phyloP scores from a whole-genome alignment of 768 basidiomycete species.

The Mycena filopes region DNA sequence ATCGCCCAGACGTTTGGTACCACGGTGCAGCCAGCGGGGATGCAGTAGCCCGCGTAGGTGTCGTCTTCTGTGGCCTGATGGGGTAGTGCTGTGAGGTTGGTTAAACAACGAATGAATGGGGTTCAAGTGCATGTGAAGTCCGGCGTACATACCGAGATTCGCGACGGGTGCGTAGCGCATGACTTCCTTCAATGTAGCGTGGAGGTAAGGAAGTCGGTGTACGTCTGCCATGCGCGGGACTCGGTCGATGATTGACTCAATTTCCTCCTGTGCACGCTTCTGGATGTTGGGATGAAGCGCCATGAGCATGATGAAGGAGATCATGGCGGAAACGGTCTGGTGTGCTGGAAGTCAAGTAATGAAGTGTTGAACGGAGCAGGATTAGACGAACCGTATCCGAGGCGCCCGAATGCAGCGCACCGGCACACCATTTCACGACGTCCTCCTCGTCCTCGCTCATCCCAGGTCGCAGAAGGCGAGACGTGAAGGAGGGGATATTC shows the following conservation, averaged over 20 bases:
- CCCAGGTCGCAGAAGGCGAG: slow-evolving; percentile 46
- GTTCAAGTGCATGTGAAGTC: too few relatives aligned
- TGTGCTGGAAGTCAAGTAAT: not conserved
- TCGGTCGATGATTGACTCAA: slow-evolving; percentile 50
- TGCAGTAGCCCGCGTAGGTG: slow-evolving; percentile 53
- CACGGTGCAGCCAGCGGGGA: slow-evolving; percentile 58
- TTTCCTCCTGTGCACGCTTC: slow-evolving; percentile 49
- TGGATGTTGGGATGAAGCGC: slow-evolving; percentile 58
- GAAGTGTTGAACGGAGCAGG: not conserved
- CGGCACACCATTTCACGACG: slow-evolving; percentile 61
- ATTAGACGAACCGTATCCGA: slow-evolving; percentile 52
- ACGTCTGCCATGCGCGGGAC: slow-evolving; percentile 47
- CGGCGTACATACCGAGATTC: slow-evolving; percentile 55
- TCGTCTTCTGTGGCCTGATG: slow-evolving; percentile 57
- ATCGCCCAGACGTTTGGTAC: slow-evolving; percentile 62
- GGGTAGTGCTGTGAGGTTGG: slow-evolving; percentile 46
- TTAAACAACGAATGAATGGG: too few relatives aligned
- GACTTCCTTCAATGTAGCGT: slow-evolving; percentile 52
- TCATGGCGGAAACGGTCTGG: slow-evolving; percentile 54
- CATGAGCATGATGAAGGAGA: slow-evolving; percentile 25
- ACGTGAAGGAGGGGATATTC: slow-evolving; percentile 56
- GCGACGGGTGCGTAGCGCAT: slow-evolving; percentile 53
- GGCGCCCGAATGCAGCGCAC: slow-evolving; percentile 60
- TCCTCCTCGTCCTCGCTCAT: slow-evolving; percentile 51
- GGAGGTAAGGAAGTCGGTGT: slow-evolving; percentile 43